A percentile compares a stretch with the other conserved stretches of the same genome.
Evolutionary conservation across 1,284 basidiomycete genomes (phyloP).

Genomic region (Cerrena zonata): DNA sequence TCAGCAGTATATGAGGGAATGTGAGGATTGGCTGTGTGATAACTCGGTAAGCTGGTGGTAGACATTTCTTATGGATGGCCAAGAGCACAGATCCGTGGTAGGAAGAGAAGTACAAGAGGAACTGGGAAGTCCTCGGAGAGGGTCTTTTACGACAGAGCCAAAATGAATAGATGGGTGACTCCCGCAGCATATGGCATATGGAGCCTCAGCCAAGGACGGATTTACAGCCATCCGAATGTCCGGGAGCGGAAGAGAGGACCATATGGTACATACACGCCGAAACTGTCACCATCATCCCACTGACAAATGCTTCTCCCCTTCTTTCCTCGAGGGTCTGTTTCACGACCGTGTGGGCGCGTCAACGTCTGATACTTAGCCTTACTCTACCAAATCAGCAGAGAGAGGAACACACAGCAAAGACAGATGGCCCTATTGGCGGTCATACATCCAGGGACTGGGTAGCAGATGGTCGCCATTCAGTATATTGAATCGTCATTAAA

Average conservation of each 20-base stretch:
- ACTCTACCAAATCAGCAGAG: neutral
- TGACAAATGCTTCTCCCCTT: conserved; percentile 6
- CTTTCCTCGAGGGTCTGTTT: conserved; percentile 1
- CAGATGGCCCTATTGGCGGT: neutral
- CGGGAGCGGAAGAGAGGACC: conserved; percentile 5
- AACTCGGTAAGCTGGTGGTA: conserved; percentile 30
- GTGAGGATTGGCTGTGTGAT: conserved; percentile 18
- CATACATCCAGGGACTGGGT: neutral
- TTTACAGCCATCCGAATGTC: conserved; percentile 8
- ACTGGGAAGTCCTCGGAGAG: neutral
- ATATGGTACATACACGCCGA: conserved; percentile 6
- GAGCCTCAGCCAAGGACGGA: conserved; percentile 4
- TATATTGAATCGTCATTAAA: neutral
- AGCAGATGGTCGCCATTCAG: neutral
- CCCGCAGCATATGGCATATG: conserved; percentile 8
- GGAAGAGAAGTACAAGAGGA: neutral
- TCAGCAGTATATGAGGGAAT: conserved; percentile 35
- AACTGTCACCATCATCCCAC: conserved; percentile 8
- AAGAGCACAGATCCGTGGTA: neutral
- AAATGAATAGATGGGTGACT: conserved; percentile 8
- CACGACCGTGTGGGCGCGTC: neutral
- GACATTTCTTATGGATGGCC: conserved; percentile 23
- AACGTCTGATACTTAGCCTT: neutral
- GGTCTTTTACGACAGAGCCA: neutral
- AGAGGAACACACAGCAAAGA: neutral